Base-by-base conservation (phyloP, 2,329 filamentous ascomycete genomes). In the Colletotrichum sansevieriae region DNA sequence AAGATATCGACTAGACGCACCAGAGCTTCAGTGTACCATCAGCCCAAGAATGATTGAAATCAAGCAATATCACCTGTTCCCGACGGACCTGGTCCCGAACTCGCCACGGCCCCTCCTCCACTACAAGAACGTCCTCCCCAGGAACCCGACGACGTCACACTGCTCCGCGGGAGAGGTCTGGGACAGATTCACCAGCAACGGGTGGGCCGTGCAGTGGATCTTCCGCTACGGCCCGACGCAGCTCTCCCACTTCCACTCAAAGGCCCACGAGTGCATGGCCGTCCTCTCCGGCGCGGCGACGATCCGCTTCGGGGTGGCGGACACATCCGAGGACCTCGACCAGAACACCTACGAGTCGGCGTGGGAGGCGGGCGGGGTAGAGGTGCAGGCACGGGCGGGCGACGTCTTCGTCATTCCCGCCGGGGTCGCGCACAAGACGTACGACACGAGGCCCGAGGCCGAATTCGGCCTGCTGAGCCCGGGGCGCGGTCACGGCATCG, bases 381-480 rank as follows among this genome's bases (percentile, higher is more conserved):
- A 84, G 54, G 60, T 89, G 0, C 67, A 81, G 3, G 87, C 84
- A 0, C 70, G 78, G 1, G 76, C 82, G 0, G 88, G 88, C 1
- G 88, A 90, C 71, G 85, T 89, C 0, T 89, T 90, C 69, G 77
- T 90, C 15, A 79, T 90, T 3, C 88, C 88, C 0, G 85, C 86
- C 0, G 87, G 87, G 0, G 80, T 85, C 1, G 81, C 85, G 10
- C 87, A 89, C 72, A 88, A 88, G 76, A 87, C 85, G 0, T 82
- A 81, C 70, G 71, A 83, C 37, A 78, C 84, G 0, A 73, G 60
- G 9, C 83, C 84, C 0, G 71, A 71, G 9, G 77, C 74, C 0
- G 73, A 70, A 4, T 72, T 77, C 49, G 63, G 71, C 49, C 56
- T 85, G 22, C 69, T 86, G 61, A 82, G 82, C 39, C 84, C 85